Evolutionary conservation across 176 grass and related monocot species (phyloP).

Genomic region (Otatea glauca): DNA sequence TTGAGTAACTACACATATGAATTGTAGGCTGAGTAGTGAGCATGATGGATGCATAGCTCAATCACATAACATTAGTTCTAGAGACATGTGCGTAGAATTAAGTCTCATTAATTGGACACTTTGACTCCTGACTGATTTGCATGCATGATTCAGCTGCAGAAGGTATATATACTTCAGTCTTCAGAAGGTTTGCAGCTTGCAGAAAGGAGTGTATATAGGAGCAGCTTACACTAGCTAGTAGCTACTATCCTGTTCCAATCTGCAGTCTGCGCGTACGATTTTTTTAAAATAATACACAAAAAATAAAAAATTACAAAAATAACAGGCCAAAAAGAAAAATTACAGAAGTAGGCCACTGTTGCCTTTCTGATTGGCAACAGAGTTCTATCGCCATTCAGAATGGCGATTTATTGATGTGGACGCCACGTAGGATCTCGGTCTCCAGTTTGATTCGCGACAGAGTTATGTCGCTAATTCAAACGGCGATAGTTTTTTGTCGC

Average conservation of each 20-base stretch:
- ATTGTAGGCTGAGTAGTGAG: neutral
- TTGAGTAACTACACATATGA: neutral
- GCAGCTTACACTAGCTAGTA: neutral
- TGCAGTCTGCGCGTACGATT: neutral
- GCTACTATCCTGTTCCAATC: neutral
- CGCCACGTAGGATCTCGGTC: too few relatives aligned
- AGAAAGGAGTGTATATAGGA: neutral
- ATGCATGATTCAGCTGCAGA: neutral
- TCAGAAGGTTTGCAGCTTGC: neutral
- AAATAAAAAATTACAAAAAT: too few relatives aligned
- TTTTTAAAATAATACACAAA: neutral
- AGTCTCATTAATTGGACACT: neutral
- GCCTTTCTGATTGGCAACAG: too few relatives aligned
- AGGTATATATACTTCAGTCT: neutral
- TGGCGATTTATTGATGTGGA: too few relatives aligned
- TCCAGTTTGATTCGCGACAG: too few relatives aligned
- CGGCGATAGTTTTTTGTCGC: too few relatives aligned
- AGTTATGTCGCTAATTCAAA: too few relatives aligned
- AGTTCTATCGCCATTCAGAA: too few relatives aligned
- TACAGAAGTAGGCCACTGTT: too few relatives aligned
- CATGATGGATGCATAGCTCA: neutral
- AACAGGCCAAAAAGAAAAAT: too few relatives aligned
- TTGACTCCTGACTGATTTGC: neutral
- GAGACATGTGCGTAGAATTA: neutral
- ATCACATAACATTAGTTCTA: neutral